A percentile compares a stretch with the other conserved stretches of the same genome.
These are phyloP conservation scores for Telfairia occidentalis DNA, from an alignment of 331 rosid genomes.

Conservation along the genomic window DNA sequence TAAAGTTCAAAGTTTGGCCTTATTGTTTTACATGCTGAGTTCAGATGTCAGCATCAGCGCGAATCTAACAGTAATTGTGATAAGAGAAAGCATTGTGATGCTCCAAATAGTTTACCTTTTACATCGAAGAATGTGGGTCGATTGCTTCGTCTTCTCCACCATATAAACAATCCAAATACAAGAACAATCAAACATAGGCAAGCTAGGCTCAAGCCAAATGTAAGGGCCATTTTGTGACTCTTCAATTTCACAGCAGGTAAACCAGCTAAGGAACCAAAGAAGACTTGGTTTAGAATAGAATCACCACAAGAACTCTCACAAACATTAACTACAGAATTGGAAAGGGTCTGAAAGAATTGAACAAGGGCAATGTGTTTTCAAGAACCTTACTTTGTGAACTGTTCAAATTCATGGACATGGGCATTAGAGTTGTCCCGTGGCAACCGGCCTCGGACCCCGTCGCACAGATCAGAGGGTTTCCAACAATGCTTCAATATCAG, in stretches of 20 bases:
- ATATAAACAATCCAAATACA: slow-evolving; percentile 67
- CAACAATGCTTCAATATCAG: slow-evolving; percentile 49
- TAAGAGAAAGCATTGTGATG: neutral
- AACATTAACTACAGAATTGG: neutral
- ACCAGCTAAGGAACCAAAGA: slow-evolving; percentile 34
- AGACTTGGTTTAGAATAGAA: neutral
- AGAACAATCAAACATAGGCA: slow-evolving; percentile 62
- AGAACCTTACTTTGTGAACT: slow-evolving; percentile 44
- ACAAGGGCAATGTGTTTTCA: neutral
- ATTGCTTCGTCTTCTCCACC: slow-evolving; percentile 83
- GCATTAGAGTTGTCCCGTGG: slow-evolving; percentile 27
- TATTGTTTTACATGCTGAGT: neutral
- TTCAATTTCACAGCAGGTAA: slow-evolving; percentile 37
- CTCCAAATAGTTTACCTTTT: slow-evolving; percentile 35
- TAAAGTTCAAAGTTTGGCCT: neutral
- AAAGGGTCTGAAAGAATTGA: neutral
- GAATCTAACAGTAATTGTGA: neutral
- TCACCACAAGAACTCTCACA: neutral
- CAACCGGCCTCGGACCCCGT: slow-evolving; percentile 48
- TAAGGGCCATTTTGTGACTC: slow-evolving; percentile 62
- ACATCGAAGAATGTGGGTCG: slow-evolving; percentile 77
- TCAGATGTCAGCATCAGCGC: neutral
- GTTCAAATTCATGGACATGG: slow-evolving; percentile 27
- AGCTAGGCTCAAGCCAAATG: slow-evolving; percentile 73
- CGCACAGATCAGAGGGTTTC: slow-evolving; percentile 72